These are phyloP conservation scores for Arabis alpina DNA, from an alignment of 345 rosid species.

Conservation along the genomic window DNA sequence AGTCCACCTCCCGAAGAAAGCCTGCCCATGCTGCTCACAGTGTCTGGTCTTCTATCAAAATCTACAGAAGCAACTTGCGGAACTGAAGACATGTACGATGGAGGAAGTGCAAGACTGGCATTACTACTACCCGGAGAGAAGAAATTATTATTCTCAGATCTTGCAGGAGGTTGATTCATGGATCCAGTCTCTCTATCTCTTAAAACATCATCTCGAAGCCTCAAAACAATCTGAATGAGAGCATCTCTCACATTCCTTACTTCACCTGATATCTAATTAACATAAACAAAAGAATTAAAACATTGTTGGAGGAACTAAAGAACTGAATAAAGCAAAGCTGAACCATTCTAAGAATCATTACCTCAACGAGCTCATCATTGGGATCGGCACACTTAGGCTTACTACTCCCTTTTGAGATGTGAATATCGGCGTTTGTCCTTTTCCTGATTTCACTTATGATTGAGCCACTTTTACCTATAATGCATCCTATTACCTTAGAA, in stretches of 20 bases:
- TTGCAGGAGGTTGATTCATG: slow-evolving; percentile 52
- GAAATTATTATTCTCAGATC: slow-evolving; percentile 53
- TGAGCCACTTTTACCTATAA: slow-evolving; percentile 92
- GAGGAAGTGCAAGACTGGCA: slow-evolving; percentile 48
- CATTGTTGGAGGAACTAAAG: background rate
- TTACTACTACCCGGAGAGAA: slow-evolving; percentile 57
- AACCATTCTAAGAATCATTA: slow-evolving; percentile 34
- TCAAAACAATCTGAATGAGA: slow-evolving; percentile 78
- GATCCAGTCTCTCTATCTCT: slow-evolving; percentile 64
- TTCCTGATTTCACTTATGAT: slow-evolving; percentile 90
- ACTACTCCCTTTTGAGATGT: slow-evolving; percentile 70
- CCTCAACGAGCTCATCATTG: slow-evolving; percentile 90
- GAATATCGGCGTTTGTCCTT: slow-evolving; percentile 78
- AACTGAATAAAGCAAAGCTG: slow-evolving; percentile 24
- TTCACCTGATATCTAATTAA: slow-evolving; percentile 70
- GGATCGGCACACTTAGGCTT: slow-evolving; percentile 69
- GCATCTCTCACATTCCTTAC: slow-evolving; percentile 82
- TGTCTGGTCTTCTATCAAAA: slow-evolving; percentile 78
- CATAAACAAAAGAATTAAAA: slow-evolving; percentile 19
- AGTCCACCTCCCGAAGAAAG: slow-evolving; percentile 68
- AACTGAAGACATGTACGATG: slow-evolving; percentile 71
- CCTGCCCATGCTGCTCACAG: slow-evolving; percentile 62
- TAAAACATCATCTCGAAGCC: slow-evolving; percentile 90
- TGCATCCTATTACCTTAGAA: slow-evolving; percentile 90
- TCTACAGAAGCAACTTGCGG: slow-evolving; percentile 67